Percentiles rank a stretch among this genome's conserved stretches.
These are phyloP conservation scores for Hanseniaspora nectarophila DNA, from an alignment of 805 yeast species.

Conservation along the genomic window DNA sequence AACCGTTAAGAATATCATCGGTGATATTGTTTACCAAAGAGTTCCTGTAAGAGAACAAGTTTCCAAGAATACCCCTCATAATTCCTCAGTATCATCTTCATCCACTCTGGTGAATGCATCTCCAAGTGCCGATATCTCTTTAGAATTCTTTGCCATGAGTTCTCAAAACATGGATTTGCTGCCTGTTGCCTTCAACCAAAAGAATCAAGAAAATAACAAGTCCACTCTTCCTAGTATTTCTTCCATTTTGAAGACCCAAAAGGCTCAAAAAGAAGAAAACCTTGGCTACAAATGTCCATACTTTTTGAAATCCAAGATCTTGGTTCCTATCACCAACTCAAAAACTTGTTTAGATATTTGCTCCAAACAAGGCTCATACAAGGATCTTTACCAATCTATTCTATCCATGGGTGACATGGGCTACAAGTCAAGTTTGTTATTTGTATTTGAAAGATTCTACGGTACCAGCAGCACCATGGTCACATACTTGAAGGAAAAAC, in stretches of 20 bases:
- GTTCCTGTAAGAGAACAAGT: constrained; percentile 22
- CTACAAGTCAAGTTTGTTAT: constrained; percentile 43
- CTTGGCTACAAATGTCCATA: constrained; percentile 15
- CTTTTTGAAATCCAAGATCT: constrained; percentile 29
- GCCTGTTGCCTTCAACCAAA: constrained; percentile 19
- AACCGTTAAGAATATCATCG: constrained; percentile 21
- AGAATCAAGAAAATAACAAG: background rate
- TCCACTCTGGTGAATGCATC: background rate
- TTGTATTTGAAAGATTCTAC: constrained; percentile 53
- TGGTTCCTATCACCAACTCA: constrained; percentile 46
- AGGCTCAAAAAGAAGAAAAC: background rate
- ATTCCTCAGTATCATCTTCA: background rate
- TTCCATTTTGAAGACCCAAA: background rate
- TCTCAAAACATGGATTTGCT: constrained; percentile 21
- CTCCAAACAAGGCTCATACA: constrained; percentile 19
- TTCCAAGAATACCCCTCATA: background rate
- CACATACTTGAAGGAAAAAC: constrained; percentile 37
- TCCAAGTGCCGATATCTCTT: constrained; percentile 16
- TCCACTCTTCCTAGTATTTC: background rate
- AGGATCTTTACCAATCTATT: constrained; percentile 33
- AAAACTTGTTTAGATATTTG: constrained; percentile 46
- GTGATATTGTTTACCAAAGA: constrained; percentile 21
- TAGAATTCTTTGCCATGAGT: constrained; percentile 26
- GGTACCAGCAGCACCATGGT: constrained; percentile 44
- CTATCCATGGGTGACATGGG: constrained; percentile 48